phyloP scores from a whole-genome alignment of 1,284 basidiomycete species.

The Caloboletus firmus region DNA sequence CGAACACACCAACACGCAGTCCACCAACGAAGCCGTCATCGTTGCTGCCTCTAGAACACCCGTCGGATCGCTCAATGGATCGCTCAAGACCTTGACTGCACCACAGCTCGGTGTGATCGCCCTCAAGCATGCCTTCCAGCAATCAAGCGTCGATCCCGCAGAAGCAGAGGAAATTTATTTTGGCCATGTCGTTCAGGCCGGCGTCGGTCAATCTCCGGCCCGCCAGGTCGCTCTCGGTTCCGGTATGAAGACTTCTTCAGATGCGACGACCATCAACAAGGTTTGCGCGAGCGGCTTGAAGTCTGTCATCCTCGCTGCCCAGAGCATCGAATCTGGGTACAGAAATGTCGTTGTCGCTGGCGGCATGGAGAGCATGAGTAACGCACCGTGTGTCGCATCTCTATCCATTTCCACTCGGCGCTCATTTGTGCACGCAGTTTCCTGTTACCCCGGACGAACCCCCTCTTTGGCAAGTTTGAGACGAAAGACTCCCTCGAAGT shows the following conservation, averaged over 20 bases:
- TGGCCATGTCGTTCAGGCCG: conserved; percentile 96
- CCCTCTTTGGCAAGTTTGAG: conserved; percentile 88
- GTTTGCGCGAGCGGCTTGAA: conserved; percentile 98
- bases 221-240: conserved; percentile 91
- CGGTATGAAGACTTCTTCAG: conserved; percentile 81
- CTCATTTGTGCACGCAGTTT: conserved; percentile 56
- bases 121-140: conserved; percentile 86
- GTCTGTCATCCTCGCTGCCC: conserved; percentile 89
- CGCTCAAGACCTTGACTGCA: conserved; percentile 86
- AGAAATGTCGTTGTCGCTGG: conserved; percentile 88
- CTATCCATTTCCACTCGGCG: not conserved
- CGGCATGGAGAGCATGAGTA: conserved; percentile 98
- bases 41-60: conserved; percentile 94
- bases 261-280: conserved; percentile 99
- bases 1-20: conserved; percentile 24
- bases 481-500: conserved; percentile 85
- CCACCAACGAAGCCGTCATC: conserved; percentile 85
- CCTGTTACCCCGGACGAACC: conserved; percentile 86
- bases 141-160: conserved; percentile 78
- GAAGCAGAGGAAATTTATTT: conserved; percentile 94
- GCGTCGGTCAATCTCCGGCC: conserved; percentile 93
- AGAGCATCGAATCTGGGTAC: conserved; percentile 87
- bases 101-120: conserved; percentile 88
- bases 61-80: conserved; percentile 90
- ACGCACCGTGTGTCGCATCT: conserved; percentile 71